A percentile compares a stretch with the other conserved stretches of the same genome.
Conservation (phyloP, 352 stramenopile genomes). For the Phytophthora quininea region DNA sequence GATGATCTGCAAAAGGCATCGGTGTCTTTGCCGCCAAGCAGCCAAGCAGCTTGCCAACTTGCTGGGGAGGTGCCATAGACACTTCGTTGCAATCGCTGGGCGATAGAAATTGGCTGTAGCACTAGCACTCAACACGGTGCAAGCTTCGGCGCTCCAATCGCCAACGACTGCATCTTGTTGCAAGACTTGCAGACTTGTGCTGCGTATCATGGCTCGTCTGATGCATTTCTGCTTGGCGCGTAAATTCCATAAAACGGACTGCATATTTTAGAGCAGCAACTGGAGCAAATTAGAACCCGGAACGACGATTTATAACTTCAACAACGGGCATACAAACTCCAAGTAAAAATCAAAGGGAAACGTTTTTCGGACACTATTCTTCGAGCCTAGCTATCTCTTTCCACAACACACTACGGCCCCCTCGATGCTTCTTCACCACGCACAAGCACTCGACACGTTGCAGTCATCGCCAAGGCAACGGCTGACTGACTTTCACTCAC, state of each 20-base stretch:
- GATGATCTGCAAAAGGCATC: neutral
- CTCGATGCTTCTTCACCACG: neutral
- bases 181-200: neutral
- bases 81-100: neutral
- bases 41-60: neutral
- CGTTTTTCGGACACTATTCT: neutral
- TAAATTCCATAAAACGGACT: neutral
- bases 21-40: neutral
- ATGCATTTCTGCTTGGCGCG: neutral
- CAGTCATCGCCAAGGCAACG: neutral
- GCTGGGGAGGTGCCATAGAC: neutral
- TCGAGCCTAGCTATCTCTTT: neutral
- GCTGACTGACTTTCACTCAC: neutral
- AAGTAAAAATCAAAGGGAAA: neutral
- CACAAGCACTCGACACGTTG: neutral
- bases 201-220: neutral
- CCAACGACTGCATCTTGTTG: neutral
- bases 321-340: neutral
- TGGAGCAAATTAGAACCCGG: neutral
- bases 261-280: neutral
- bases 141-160: neutral
- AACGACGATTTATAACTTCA: neutral
- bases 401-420: neutral
- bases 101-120: neutral
- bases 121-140: neutral